Percentiles rank a stretch among this genome's conserved stretches.
Evolutionary conservation across 208 protist species (phyloP).

Genomic region (Novymonas esmeraldas): DNA sequence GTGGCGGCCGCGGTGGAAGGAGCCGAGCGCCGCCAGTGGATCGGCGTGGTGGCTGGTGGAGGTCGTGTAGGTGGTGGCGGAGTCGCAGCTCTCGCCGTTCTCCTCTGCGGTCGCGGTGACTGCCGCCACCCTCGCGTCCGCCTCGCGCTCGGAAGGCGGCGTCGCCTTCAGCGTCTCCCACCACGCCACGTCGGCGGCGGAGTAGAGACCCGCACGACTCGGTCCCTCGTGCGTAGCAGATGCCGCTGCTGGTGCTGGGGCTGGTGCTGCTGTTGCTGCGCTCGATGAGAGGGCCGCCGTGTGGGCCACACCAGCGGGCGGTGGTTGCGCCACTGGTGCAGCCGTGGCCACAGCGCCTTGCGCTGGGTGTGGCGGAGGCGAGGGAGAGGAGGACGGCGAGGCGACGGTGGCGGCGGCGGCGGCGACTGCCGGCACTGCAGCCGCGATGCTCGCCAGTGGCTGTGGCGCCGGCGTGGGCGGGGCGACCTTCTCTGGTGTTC

Average conservation of each 20-base stretch:
- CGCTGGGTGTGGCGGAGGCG: too few species aligned
- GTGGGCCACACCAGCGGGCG: too few species aligned
- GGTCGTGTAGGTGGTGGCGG: constrained; percentile 75
- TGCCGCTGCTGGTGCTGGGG: not conserved
- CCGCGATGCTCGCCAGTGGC: too few species aligned
- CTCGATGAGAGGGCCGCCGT: too few species aligned
- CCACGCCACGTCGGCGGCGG: constrained; percentile 63
- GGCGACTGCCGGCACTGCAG: too few species aligned
- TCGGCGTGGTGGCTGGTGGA: constrained; percentile 33
- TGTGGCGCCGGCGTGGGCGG: too few species aligned
- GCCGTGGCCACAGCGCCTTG: too few species aligned
- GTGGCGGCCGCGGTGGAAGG: not conserved
- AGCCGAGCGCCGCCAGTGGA: constrained; percentile 5
- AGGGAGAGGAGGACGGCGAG: too few species aligned
- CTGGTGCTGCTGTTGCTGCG: too few species aligned
- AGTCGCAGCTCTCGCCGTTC: constrained; percentile 48
- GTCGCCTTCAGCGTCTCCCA: constrained; percentile 52
- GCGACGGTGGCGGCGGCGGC: too few species aligned
- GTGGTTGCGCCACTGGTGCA: too few species aligned
- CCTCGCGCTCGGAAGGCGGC: too few species aligned
- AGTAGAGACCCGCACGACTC: constrained; percentile 27
- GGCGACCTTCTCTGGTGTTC: constrained; percentile 19
- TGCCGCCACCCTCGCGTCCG: not conserved
- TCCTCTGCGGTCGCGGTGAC: constrained; percentile 16
- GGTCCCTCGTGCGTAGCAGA: not conserved